Conservation (phyloP, 306 rosid genomes). For the Fragaria iinumae region DNA sequence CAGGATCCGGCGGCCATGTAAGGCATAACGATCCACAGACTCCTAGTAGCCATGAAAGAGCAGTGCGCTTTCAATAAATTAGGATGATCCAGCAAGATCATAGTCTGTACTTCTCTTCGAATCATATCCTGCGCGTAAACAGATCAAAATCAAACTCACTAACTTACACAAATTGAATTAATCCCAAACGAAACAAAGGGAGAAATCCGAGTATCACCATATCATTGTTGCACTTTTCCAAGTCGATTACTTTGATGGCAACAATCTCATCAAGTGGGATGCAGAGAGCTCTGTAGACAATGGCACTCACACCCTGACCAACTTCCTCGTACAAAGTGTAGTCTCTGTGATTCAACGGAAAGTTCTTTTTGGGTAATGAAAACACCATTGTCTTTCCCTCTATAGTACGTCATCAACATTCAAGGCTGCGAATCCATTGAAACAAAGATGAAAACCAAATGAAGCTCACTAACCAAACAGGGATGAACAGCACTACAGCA, state of each 20-base stretch:
- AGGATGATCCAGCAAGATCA: slow-evolving; percentile 82
- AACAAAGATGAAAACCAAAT: not conserved
- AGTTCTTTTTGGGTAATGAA: slow-evolving; percentile 47
- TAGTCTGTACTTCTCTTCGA: slow-evolving; percentile 81
- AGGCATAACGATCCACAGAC: slow-evolving; percentile 98
- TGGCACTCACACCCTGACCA: slow-evolving; percentile 95
- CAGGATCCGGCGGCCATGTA: slow-evolving; percentile 94
- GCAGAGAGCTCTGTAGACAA: slow-evolving; percentile 83
- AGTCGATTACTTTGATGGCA: slow-evolving; percentile 90
- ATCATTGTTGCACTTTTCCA: slow-evolving; percentile 80
- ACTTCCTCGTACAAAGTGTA: slow-evolving; percentile 87
- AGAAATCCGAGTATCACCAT: slow-evolving; percentile 44
- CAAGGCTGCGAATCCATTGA: slow-evolving; percentile 13
- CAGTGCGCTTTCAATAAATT: slow-evolving; percentile 82
- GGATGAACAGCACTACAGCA: not conserved
- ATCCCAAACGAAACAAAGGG: not conserved
- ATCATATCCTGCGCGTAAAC: slow-evolving; percentile 63
- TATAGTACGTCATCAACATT: slow-evolving; percentile 2
- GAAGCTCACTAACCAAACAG: not conserved
- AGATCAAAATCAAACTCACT: not conserved
- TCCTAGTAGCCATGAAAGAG: slow-evolving; percentile 72
- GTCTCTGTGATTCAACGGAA: slow-evolving; percentile 64
- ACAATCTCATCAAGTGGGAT: slow-evolving; percentile 71
- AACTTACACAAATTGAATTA: not conserved
- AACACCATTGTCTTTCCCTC: slow-evolving; percentile 46